Evolutionary conservation across 805 yeast genomes (phyloP).

Genomic region (Schwanniomyces vanrijiae): DNA sequence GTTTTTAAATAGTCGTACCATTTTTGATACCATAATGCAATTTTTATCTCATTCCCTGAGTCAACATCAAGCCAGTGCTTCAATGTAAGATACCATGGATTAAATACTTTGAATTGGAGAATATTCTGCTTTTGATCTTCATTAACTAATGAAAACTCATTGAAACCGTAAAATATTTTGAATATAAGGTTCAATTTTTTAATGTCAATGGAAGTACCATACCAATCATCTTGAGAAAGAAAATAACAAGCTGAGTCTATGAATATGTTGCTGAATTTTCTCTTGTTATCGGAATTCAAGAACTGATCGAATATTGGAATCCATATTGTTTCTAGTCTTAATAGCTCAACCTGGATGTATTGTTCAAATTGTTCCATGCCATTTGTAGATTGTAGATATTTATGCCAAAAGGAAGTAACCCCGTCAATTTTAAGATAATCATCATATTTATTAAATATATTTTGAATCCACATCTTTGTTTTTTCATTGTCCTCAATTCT

Average conservation of each 20-base stretch:
- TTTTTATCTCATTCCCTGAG: slow-evolving; percentile 11
- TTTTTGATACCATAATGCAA: slow-evolving; percentile 25
- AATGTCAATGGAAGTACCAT: slow-evolving; percentile 1
- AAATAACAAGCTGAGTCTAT: slow-evolving; percentile 5
- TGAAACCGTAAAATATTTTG: slow-evolving; percentile 1
- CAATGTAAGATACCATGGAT: slow-evolving; percentile 32
- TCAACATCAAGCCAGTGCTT: slow-evolving; percentile 3
- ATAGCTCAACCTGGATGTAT: slow-evolving; percentile 5
- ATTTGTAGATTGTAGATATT: background rate
- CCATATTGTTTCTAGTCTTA: slow-evolving; percentile 13
- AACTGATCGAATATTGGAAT: slow-evolving; percentile 12
- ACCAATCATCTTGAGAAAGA: slow-evolving; percentile 3
- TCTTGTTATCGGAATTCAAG: background rate
- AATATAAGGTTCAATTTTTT: slow-evolving; percentile 3
- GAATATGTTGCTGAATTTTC: background rate
- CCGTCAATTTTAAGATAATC: slow-evolving; percentile 9
- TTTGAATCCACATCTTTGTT: slow-evolving; percentile 1
- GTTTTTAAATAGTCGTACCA: slow-evolving; percentile 24
- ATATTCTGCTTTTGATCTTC: slow-evolving; percentile 10
- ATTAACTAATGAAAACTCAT: background rate
- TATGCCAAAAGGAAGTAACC: slow-evolving; percentile 13
- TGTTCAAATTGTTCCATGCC: background rate
- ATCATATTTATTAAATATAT: slow-evolving; percentile 9
- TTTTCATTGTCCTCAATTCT: slow-evolving; percentile 3
- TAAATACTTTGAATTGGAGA: slow-evolving; percentile 35